Percentiles rank a stretch among this genome's conserved stretches.
phyloP scores from a whole-genome alignment of 2,329 filamentous ascomycete species.

The Cladobotryum protrusum region DNA sequence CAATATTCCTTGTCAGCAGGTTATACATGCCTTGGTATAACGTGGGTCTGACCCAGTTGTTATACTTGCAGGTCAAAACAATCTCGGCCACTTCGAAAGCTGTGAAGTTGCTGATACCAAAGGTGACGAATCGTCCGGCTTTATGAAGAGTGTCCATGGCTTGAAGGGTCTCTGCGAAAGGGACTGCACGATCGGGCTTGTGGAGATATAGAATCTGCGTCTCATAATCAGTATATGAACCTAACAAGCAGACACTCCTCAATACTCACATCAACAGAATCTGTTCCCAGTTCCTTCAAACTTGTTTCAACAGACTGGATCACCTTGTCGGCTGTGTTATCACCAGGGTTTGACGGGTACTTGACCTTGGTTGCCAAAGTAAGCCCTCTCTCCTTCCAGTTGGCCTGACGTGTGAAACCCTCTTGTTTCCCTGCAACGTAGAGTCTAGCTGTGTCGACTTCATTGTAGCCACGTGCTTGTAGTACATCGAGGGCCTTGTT shows the following conservation, averaged over 20 bases:
- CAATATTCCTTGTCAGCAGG: slow-evolving; percentile 67
- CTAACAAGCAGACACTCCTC: too few species aligned
- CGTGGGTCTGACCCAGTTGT: slow-evolving; percentile 75
- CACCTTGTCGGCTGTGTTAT: slow-evolving; percentile 59
- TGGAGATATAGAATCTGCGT: slow-evolving; percentile 33
- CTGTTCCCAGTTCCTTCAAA: slow-evolving; percentile 64
- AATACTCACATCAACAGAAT: slow-evolving; percentile 58
- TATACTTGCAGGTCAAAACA: slow-evolving; percentile 69
- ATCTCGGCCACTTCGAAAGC: slow-evolving; percentile 86
- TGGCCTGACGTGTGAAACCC: slow-evolving; percentile 65
- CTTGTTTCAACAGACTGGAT: slow-evolving; percentile 59
- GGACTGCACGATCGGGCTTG: slow-evolving; percentile 52
- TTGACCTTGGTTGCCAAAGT: slow-evolving; percentile 69
- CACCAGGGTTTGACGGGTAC: slow-evolving; percentile 56
- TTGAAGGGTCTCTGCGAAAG: slow-evolving; percentile 73
- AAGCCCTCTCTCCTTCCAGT: slow-evolving; percentile 73
- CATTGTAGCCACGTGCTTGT: slow-evolving; percentile 72
- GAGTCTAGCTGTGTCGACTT: slow-evolving; percentile 74
- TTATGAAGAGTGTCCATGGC: slow-evolving; percentile 77
- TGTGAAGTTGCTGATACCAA: slow-evolving; percentile 80
- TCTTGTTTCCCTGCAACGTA: slow-evolving; percentile 73
- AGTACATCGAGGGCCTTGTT: slow-evolving; percentile 68
- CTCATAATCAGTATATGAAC: not conserved
- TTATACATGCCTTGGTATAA: slow-evolving; percentile 90
- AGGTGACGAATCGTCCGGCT: slow-evolving; percentile 73